These are phyloP conservation scores for Colletotrichum limetticola DNA, from an alignment of 2,329 filamentous ascomycete genomes.

Conservation along the genomic window DNA sequence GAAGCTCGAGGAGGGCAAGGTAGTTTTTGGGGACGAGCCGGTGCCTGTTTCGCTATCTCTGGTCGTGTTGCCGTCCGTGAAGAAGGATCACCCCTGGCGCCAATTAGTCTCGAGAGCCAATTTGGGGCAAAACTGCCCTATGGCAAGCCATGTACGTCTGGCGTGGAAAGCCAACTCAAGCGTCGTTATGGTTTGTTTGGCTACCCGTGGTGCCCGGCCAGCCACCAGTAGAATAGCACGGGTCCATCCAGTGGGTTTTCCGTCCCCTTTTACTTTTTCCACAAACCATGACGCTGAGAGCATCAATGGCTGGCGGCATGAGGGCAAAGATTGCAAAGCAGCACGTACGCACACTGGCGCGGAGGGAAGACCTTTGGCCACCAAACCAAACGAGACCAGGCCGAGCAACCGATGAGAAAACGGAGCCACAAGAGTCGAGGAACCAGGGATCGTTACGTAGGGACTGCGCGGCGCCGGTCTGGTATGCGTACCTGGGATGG, in stretches of 20 bases:
- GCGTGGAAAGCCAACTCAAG: neutral
- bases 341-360: neutral
- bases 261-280: neutral
- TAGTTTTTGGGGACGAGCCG: slow-evolving; percentile 1
- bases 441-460: neutral
- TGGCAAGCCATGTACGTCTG: slow-evolving; percentile 12
- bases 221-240: neutral
- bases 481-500: neutral
- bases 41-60: slow-evolving; percentile 19
- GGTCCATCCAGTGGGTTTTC: neutral
- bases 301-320: neutral
- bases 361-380: neutral
- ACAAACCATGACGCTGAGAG: neutral
- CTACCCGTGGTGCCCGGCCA: neutral
- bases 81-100: slow-evolving; percentile 22
- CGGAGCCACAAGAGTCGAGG: neutral
- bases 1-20: neutral
- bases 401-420: slow-evolving; percentile 9
- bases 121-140: slow-evolving; percentile 16
- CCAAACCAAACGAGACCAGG: neutral
- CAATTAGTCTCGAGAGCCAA: slow-evolving; percentile 16
- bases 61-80: neutral
- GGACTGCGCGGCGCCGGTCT: neutral
- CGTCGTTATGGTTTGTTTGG: neutral
- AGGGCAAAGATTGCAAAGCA: neutral